phyloP scores from a whole-genome alignment of 1,139 yeast species.

The Geotrichum fermentans region DNA sequence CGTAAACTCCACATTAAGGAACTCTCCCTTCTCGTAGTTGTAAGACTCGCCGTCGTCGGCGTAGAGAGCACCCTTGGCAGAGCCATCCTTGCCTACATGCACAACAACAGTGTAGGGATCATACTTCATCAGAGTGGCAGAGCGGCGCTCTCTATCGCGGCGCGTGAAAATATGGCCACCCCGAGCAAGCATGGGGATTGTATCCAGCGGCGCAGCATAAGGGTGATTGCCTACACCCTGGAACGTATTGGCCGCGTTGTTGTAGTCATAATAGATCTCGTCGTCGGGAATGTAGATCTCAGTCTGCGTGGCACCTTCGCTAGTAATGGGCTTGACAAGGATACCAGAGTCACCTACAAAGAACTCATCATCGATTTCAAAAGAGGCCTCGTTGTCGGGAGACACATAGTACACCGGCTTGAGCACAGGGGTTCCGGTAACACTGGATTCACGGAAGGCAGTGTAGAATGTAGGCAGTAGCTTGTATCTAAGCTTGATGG shows the following conservation, averaged over 20 bases:
- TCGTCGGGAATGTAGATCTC: conserved; percentile 61
- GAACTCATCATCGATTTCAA: conserved; percentile 75
- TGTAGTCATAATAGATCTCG: conserved; percentile 50
- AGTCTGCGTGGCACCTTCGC: conserved; percentile 46
- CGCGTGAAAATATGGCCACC: conserved; percentile 73
- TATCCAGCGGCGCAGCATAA: conserved; percentile 51
- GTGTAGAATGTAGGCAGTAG: conserved; percentile 79
- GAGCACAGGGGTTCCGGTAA: conserved; percentile 63
- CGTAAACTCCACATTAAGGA: conserved; percentile 34
- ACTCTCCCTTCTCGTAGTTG: conserved; percentile 51
- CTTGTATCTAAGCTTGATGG: conserved; percentile 66
- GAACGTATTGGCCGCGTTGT: conserved; percentile 41
- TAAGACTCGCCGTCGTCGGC: conserved; percentile 82
- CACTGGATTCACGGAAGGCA: conserved; percentile 62
- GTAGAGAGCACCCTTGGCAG: conserved; percentile 58
- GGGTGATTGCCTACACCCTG: conserved; percentile 40
- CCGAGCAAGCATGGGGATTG: conserved; percentile 66
- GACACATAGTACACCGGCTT: conserved; percentile 68
- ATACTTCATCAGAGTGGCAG: conserved; percentile 64
- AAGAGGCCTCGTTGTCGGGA: conserved; percentile 49
- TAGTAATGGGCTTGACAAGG: conserved; percentile 76
- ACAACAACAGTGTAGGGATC: conserved; percentile 83
- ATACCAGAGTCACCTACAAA: conserved; percentile 70
- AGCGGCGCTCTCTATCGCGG: conserved; percentile 73
- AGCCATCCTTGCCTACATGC: conserved; percentile 49